These are phyloP conservation scores for Haplosporangium sp. DNA, from an alignment of 371 early-diverging fungal genomes.

Conservation along the genomic window DNA sequence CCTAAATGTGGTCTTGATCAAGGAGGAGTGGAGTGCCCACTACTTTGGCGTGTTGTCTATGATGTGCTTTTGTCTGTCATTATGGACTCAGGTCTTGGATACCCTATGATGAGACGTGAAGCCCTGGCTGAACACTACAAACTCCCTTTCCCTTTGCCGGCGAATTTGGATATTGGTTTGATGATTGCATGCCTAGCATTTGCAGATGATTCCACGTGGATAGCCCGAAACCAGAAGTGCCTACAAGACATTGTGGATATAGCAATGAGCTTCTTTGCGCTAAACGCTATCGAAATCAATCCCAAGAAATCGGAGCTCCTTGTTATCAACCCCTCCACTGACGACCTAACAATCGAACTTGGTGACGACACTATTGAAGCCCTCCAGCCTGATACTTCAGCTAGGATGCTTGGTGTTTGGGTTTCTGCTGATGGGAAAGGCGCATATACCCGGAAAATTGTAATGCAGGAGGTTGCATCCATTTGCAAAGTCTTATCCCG, in stretches of 20 bases:
- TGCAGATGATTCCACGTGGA: constrained; percentile 14
- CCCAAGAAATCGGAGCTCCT: constrained; percentile 25
- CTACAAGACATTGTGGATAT: constrained; percentile 9
- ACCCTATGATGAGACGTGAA: background rate
- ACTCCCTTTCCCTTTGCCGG: too few relatives aligned
- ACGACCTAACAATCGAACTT: background rate
- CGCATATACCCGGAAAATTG: background rate
- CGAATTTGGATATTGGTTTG: too few relatives aligned
- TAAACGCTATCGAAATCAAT: constrained; percentile 30
- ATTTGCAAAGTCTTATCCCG: constrained; percentile 5
- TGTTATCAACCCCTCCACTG: constrained; percentile 8
- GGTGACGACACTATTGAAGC: constrained; percentile 8
- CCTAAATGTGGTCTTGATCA: constrained; percentile 28
- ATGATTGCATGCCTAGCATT: background rate
- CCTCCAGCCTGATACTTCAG: background rate
- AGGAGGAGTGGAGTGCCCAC: constrained; percentile 9
- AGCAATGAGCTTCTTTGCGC: constrained; percentile 12
- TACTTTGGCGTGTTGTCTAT: constrained; percentile 22
- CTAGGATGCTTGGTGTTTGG: constrained; percentile 24
- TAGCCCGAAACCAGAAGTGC: background rate
- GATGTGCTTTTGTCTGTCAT: constrained; percentile 19
- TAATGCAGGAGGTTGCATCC: background rate
- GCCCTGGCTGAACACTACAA: too few relatives aligned
- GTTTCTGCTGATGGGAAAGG: constrained; percentile 15
- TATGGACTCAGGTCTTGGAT: constrained; percentile 1